Conservation (phyloP, 148 eudicot species). For the Vaccinium darrowii region DNA sequence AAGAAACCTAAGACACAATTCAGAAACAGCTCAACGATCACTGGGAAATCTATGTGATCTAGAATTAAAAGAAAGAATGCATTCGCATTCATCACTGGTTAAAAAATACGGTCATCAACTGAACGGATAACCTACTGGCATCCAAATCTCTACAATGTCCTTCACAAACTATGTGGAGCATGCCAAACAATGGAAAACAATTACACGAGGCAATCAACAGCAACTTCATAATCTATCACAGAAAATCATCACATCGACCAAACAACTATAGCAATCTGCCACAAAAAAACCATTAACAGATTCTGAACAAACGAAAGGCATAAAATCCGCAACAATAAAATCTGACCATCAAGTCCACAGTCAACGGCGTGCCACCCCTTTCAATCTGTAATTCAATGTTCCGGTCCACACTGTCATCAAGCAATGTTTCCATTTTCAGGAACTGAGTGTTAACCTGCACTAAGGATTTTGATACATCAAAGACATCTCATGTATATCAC, state of each 20-base stretch:
- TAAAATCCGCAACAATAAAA: background rate
- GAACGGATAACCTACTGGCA: background rate
- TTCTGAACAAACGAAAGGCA: background rate
- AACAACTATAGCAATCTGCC: conserved; percentile 7
- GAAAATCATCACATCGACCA: background rate
- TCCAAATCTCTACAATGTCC: background rate
- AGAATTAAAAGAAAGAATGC: background rate
- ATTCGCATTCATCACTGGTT: background rate
- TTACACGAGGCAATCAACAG: background rate
- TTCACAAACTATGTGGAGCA: background rate
- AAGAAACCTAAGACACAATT: background rate
- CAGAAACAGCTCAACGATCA: background rate
- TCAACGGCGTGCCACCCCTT: conserved; percentile 85
- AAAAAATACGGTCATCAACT: background rate
- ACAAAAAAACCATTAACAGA: conserved; percentile 1
- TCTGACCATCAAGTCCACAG: conserved; percentile 66
- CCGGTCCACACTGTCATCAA: conserved; percentile 78
- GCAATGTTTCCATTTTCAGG: conserved; percentile 76
- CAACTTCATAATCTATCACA: background rate
- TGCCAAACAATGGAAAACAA: background rate
- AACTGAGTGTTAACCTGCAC: conserved; percentile 92
- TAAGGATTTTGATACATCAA: conserved; percentile 16
- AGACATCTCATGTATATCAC: background rate
- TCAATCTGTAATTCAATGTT: conserved; percentile 76
- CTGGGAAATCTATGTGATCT: background rate